phyloP scores from a whole-genome alignment of 106 monocot genomes.

The Xerophyta viscosa region DNA sequence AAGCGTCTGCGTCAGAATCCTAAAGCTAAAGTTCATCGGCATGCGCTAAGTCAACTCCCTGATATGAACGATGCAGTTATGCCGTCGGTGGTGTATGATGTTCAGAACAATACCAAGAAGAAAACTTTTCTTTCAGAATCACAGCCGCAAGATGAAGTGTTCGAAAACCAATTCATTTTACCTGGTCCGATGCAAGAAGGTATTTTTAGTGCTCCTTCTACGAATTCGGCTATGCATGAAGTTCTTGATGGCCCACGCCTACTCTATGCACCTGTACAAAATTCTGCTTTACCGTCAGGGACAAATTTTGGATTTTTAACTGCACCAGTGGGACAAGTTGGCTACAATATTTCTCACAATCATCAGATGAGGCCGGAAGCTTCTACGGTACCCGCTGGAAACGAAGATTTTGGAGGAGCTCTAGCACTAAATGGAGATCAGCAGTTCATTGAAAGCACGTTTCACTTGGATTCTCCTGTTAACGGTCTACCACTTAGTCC shows the following conservation, averaged over 20 bases:
- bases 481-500: no score
- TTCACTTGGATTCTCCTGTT: no score
- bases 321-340: slow-evolving; percentile 13
- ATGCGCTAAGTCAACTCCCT: slow-evolving; percentile 20
- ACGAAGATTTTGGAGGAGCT: slow-evolving; percentile 26
- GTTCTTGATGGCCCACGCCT: slow-evolving; percentile 22
- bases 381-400: slow-evolving; percentile 23
- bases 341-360: slow-evolving; percentile 28
- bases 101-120: slow-evolving; percentile 7
- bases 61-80: slow-evolving; percentile 31
- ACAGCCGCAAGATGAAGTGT: slow-evolving; percentile 21
- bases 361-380: slow-evolving; percentile 20
- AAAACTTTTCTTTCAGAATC: slow-evolving; percentile 5
- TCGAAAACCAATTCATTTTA: slow-evolving; percentile 15
- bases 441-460: no score
- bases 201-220: slow-evolving; percentile 5
- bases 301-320: slow-evolving; percentile 22
- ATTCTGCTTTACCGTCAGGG: slow-evolving; percentile 12
- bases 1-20: slow-evolving; percentile 32
- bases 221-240: slow-evolving; percentile 26
- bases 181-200: slow-evolving; percentile 15
- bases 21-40: slow-evolving; percentile 1
- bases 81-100: slow-evolving; percentile 10
- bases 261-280: slow-evolving; percentile 14
- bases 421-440: slow-evolving; percentile 28